Evolutionary conservation across 345 rosid genomes (phyloP).

Genomic region (Cochlearia excelsa): DNA sequence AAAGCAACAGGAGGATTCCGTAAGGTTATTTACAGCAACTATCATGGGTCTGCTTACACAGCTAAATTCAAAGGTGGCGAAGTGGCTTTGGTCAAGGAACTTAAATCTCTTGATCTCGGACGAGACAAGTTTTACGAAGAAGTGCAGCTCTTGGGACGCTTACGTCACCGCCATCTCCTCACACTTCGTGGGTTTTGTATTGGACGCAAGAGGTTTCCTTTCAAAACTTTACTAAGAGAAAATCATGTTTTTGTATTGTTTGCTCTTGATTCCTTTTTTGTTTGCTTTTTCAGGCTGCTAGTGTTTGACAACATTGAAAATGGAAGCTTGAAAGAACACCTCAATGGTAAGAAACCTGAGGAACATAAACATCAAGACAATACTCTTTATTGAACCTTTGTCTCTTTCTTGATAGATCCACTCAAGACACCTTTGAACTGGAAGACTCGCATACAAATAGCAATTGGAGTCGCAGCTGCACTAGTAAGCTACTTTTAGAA

Average conservation of each 20-base stretch:
- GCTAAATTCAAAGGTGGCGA: slow-evolving; percentile 72
- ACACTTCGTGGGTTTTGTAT: slow-evolving; percentile 72
- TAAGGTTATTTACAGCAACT: slow-evolving; percentile 54
- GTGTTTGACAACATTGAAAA: slow-evolving; percentile 73
- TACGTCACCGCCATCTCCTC: slow-evolving; percentile 95
- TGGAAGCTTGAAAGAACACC: slow-evolving; percentile 92
- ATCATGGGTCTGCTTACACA: slow-evolving; percentile 63
- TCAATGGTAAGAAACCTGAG: slow-evolving; percentile 54
- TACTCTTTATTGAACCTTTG: neutral
- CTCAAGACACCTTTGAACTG: slow-evolving; percentile 88
- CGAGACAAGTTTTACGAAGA: slow-evolving; percentile 59
- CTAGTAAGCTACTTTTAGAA: slow-evolving; percentile 48
- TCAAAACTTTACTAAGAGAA: neutral
- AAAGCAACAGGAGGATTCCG: slow-evolving; percentile 74
- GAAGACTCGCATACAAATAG: slow-evolving; percentile 75
- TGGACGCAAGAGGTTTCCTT: slow-evolving; percentile 62
- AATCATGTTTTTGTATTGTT: slow-evolving; percentile 2
- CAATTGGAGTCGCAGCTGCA: slow-evolving; percentile 90
- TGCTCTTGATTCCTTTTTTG: neutral
- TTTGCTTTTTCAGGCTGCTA: slow-evolving; percentile 54
- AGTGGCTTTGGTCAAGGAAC: slow-evolving; percentile 68
- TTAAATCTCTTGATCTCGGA: slow-evolving; percentile 45
- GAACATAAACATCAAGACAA: neutral
- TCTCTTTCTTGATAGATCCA: slow-evolving; percentile 64
- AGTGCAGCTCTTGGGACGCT: slow-evolving; percentile 67